Evolutionary conservation across 2,329 filamentous ascomycete species (phyloP).

Genomic region (Aspergillus fumigatiaffinis): DNA sequence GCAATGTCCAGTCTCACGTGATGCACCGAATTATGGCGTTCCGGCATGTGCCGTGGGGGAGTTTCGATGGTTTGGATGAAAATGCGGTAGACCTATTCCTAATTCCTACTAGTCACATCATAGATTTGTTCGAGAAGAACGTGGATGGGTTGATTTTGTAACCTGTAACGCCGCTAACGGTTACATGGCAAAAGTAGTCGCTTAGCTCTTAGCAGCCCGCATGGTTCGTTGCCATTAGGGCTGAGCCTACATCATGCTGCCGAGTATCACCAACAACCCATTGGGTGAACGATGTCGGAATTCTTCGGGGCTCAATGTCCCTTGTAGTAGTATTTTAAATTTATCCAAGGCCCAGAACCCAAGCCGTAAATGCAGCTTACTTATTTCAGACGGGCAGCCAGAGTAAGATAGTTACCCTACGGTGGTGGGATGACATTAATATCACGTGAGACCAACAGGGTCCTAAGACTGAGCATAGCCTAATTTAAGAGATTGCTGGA

Average conservation of each 20-base stretch:
- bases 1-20: background rate
- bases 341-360: background rate
- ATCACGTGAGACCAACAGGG: background rate
- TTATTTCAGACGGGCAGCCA: background rate
- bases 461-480: background rate
- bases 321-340: background rate
- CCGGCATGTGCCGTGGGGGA: background rate
- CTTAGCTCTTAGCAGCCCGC: background rate
- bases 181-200: background rate
- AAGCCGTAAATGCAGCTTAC: background rate
- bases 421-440: background rate
- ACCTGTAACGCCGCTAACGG: background rate
- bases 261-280: background rate
- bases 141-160: background rate
- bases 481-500: background rate
- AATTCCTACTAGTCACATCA: background rate
- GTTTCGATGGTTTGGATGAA: background rate
- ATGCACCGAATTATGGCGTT: background rate
- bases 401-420: background rate
- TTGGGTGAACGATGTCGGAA: slow-evolving; percentile 9
- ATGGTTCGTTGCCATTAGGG: background rate
- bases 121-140: background rate
- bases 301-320: slow-evolving; percentile 11
- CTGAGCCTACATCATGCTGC: background rate
- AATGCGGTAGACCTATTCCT: background rate